These are phyloP conservation scores for Clitopilus passeckerianus DNA, from an alignment of 768 basidiomycete species.

Conservation along the genomic window DNA sequence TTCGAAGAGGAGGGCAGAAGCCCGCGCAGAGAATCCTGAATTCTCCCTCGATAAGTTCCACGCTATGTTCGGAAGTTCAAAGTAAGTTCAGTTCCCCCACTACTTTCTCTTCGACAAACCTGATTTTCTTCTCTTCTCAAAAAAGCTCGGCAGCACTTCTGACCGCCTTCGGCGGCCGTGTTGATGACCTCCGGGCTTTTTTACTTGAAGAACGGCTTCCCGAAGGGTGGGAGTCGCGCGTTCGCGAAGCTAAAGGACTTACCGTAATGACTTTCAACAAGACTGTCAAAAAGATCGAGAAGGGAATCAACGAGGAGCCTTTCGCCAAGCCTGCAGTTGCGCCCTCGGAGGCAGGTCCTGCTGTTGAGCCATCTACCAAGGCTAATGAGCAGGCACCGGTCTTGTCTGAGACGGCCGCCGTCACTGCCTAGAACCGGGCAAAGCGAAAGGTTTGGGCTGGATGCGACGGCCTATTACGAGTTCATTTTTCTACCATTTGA, in stretches of 20 bases:
- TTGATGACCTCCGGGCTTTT: conserved; percentile 47
- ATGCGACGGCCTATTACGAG: neutral
- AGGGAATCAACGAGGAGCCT: conserved; percentile 30
- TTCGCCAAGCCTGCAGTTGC: conserved; percentile 11
- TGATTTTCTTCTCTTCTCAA: neutral
- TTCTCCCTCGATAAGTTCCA: conserved; percentile 48
- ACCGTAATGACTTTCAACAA: conserved; percentile 54
- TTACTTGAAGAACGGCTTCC: conserved; percentile 70
- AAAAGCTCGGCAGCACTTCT: conserved; percentile 57
- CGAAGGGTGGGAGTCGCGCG: conserved; percentile 63
- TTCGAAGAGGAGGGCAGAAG: conserved; percentile 57
- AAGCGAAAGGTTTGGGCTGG: too few relatives aligned
- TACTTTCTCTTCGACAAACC: neutral
- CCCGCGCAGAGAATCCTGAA: conserved; percentile 46
- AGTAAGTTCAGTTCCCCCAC: conserved; percentile 41
- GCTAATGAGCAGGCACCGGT: neutral
- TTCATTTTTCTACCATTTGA: neutral
- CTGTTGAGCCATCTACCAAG: neutral
- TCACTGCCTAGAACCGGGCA: neutral
- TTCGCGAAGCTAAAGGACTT: conserved; percentile 50
- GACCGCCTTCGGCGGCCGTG: conserved; percentile 60
- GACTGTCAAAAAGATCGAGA: conserved; percentile 37
- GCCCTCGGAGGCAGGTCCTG: neutral
- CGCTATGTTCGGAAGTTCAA: conserved; percentile 59
- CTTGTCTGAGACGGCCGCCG: neutral